Percentiles rank a stretch among this genome's conserved stretches.
These are phyloP conservation scores for Urtica urens DNA, from an alignment of 306 rosid genomes.

Conservation along the genomic window DNA sequence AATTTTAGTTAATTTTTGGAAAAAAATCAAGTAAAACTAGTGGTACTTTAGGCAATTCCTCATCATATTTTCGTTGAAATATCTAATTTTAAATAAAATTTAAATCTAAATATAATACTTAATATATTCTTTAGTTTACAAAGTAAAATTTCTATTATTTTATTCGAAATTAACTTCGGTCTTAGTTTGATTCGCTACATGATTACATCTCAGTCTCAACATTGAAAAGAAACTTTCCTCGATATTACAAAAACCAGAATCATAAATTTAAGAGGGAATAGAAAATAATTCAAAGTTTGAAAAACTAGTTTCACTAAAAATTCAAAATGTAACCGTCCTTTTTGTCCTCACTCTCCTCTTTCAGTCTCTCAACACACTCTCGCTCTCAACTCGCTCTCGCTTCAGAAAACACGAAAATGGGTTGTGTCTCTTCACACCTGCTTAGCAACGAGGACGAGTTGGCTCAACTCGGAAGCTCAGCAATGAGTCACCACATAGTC, in stretches of 20 bases:
- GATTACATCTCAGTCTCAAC: too few relatives aligned
- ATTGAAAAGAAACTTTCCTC: not conserved
- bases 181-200: too few relatives aligned
- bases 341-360: not conserved
- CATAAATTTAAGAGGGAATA: not conserved
- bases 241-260: not conserved
- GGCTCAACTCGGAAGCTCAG: conserved; percentile 51
- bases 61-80: too few relatives aligned
- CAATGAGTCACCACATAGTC: conserved; percentile 78
- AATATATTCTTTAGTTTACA: too few relatives aligned
- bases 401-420: conserved; percentile 28
- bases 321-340: not conserved
- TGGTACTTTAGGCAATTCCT: too few relatives aligned
- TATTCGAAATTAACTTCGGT: too few relatives aligned
- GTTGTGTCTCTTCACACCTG: conserved; percentile 76
- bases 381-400: not conserved
- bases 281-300: not conserved
- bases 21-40: too few relatives aligned
- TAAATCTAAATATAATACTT: too few relatives aligned
- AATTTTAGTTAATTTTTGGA: too few relatives aligned
- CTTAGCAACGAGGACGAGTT: conserved; percentile 65
- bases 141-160: too few relatives aligned
- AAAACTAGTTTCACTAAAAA: not conserved
- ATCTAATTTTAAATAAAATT: too few relatives aligned
- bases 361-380: not conserved